phyloP scores from a whole-genome alignment of 176 grass and related monocot species.

The Avena sativa region DNA sequence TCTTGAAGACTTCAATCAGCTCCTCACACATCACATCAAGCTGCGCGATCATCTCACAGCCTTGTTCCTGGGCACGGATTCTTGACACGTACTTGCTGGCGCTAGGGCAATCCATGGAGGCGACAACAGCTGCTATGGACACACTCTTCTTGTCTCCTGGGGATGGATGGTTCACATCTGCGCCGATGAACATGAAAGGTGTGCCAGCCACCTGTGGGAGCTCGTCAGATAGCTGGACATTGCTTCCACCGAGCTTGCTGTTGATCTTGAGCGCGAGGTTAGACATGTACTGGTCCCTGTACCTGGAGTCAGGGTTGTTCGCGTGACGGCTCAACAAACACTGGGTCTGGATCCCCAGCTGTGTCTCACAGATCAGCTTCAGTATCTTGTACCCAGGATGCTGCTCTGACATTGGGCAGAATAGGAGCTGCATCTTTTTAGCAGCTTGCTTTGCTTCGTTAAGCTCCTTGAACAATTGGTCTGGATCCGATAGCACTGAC shows the following conservation, averaged over 20 bases:
- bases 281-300: constrained; percentile 57
- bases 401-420: constrained; percentile 60
- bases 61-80: constrained; percentile 45
- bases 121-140: constrained; percentile 64
- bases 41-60: constrained; percentile 52
- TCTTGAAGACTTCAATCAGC: constrained; percentile 44
- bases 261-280: constrained; percentile 72
- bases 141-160: constrained; percentile 48
- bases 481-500: constrained; percentile 34
- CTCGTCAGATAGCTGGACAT: constrained; percentile 47
- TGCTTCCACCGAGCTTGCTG: constrained; percentile 65
- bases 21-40: constrained; percentile 47
- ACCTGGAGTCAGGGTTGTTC: neutral
- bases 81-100: constrained; percentile 55
- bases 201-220: constrained; percentile 43
- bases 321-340: constrained; percentile 45
- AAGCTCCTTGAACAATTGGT: constrained; percentile 29
- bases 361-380: constrained; percentile 63
- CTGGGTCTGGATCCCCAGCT: constrained; percentile 66
- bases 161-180: constrained; percentile 70
- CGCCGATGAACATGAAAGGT: constrained; percentile 68
- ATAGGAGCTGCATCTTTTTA: constrained; percentile 45
- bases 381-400: constrained; percentile 62
- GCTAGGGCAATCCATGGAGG: constrained; percentile 40
- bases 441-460: constrained; percentile 35